A percentile compares a stretch with the other conserved stretches of the same genome.
Evolutionary conservation across 139 green algal species (phyloP).

Genomic region (Tetradesmus obliquus): DNA sequence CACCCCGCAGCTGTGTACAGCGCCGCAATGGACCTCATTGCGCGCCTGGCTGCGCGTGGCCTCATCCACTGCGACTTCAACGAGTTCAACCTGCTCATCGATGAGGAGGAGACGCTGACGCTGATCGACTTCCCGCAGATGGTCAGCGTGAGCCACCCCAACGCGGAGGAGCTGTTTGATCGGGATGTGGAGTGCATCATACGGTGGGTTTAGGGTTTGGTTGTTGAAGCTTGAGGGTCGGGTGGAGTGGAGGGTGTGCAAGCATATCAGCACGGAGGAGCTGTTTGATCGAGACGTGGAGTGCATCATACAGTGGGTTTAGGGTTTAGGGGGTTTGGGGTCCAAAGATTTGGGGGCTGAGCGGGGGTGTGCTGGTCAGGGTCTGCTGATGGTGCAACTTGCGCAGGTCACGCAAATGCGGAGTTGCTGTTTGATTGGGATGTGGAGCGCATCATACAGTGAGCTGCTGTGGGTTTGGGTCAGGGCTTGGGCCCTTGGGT

Average conservation of each 20-base stretch:
- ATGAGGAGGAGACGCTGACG: conserved; percentile 80
- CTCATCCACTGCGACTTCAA: conserved; percentile 99
- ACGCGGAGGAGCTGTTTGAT: conserved; percentile 94
- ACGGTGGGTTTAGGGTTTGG: conserved; percentile 40
- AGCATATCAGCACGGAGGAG: conserved; percentile 84
- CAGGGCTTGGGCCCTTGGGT: too few species aligned
- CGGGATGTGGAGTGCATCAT: conserved; percentile 95
- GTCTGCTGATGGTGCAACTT: neutral
- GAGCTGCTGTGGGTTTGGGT: neutral
- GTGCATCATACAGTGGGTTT: conserved; percentile 77
- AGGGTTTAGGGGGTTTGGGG: too few species aligned
- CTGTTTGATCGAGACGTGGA: conserved; percentile 95
- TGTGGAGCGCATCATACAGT: conserved; percentile 87
- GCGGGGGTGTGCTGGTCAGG: neutral
- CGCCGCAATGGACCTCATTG: conserved; percentile 86
- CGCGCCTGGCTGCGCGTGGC: conserved; percentile 77
- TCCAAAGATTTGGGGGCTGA: too few species aligned
- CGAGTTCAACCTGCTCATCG: conserved; percentile 96
- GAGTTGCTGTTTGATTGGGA: conserved; percentile 94
- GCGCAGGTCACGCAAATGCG: conserved; percentile 89
- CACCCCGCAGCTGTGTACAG: conserved; percentile 80
- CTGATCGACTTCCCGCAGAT: conserved; percentile 99
- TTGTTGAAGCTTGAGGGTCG: too few species aligned
- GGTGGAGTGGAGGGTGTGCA: too few species aligned
- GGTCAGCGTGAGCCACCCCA: conserved; percentile 92